Base-by-base conservation (phyloP, 176 grass and related monocot genomes). In the Musa itinerans region DNA sequence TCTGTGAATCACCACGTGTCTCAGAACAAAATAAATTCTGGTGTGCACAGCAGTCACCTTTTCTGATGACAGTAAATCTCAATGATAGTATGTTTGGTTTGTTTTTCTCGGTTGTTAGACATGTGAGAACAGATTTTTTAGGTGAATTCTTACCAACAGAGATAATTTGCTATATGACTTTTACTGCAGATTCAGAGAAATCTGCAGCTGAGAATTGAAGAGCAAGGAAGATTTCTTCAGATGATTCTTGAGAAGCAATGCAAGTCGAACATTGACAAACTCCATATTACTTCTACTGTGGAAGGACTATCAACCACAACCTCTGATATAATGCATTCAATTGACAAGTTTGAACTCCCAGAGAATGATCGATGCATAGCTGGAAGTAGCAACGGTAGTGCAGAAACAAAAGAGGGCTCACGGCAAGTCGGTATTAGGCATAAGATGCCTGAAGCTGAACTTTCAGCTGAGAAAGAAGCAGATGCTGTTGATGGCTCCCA, bases 191-290 rank as follows among this genome's bases (percentile, higher is more conserved):
- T 93, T 51, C 90, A 93, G 83, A 89, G 90, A 84, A 89, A 81
- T 85, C 84, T 93, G 85, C 90, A 93, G 77, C 74, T 93, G 29
- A 78, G 87, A 89, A 93, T 93, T 63, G 87, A 93, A 88, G 90
- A 93, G 67, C 90, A 93, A 81, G 90, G 90, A 27, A 93, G 78
- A 72, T 83, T 83, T 69, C 90, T 93, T 83, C 90, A 93, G 67
- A 83, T 83, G 77, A 93, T 93, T 87, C 78, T 93, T 12, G 90
- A 93, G 71, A 88, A 89, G 55, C 87, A 87, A 74, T 80, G 79
- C 68, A 89, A 89, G 76, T 74, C 34, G 0, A 2, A 27, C 26
- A 27, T 27, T 27, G 26, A 43, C 34, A 43, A 43, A 43, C 34
- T 54, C 9, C 8, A 63, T 73, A 63, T 79, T 71, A 52, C 78